Percentiles rank a stretch among this genome's conserved stretches.
Conservation (phyloP, 306 rosid species). For the Vicia villosa region DNA sequence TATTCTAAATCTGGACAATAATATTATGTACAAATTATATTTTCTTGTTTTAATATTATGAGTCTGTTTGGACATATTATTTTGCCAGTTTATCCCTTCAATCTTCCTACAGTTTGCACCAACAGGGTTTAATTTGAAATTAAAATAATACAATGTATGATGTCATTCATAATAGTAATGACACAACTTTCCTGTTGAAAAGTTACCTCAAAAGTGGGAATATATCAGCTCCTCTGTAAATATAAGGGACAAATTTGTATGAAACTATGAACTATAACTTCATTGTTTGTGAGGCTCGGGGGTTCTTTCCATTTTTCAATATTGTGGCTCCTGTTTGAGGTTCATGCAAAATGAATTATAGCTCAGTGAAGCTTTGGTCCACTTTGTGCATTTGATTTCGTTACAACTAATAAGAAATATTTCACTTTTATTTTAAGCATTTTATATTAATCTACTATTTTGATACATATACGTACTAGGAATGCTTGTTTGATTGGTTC, state of each 20-base stretch:
- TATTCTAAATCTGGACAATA: slow-evolving; percentile 33
- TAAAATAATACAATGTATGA: slow-evolving; percentile 25
- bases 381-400: slow-evolving; percentile 28
- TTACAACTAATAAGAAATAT: slow-evolving; percentile 12
- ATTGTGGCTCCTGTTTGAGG: slow-evolving; percentile 9
- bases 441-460: slow-evolving; percentile 2
- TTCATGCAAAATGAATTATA: slow-evolving; percentile 5
- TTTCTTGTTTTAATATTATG: slow-evolving; percentile 32
- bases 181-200: slow-evolving; percentile 25
- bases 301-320: neutral
- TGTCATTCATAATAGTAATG: slow-evolving; percentile 24
- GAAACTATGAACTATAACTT: slow-evolving; percentile 16
- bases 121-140: slow-evolving; percentile 24
- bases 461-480: slow-evolving; percentile 1
- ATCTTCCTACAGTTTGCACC: slow-evolving; percentile 16
- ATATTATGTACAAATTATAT: neutral
- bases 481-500: slow-evolving; percentile 21
- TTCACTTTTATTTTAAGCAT: slow-evolving; percentile 28
- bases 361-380: slow-evolving; percentile 23
- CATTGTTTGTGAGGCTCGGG: neutral
- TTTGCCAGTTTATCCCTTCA: slow-evolving; percentile 5
- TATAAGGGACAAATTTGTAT: slow-evolving; percentile 1
- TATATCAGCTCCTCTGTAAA: slow-evolving; percentile 15
- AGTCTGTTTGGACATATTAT: slow-evolving; percentile 17
- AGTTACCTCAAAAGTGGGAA: slow-evolving; percentile 12